A percentile compares a stretch with the other conserved stretches of the same genome.
Evolutionary conservation across 768 basidiomycete species (phyloP).

Genomic region (Saitozyma podzolica): DNA sequence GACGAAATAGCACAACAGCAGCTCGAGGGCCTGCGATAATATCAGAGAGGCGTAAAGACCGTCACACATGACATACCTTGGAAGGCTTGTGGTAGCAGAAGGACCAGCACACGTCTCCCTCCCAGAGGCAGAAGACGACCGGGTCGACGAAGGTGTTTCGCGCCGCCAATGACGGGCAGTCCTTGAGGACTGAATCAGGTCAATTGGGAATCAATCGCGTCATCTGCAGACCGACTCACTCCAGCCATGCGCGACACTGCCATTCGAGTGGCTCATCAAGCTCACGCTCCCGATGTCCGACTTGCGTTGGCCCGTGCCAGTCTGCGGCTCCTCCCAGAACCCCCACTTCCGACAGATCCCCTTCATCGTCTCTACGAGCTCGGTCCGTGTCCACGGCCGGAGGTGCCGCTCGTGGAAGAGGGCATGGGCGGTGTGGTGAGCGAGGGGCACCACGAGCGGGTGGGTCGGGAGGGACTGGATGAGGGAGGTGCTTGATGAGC

Average conservation of each 20-base stretch:
- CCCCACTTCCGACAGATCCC: too few relatives aligned
- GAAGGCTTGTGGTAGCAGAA: slow-evolving; percentile 74
- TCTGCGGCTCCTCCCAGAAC: slow-evolving; percentile 58
- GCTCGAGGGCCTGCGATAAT: slow-evolving; percentile 64
- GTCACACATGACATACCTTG: slow-evolving; percentile 58
- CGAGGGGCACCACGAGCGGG: slow-evolving; percentile 76
- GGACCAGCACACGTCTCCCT: slow-evolving; percentile 89
- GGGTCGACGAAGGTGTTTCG: too few relatives aligned
- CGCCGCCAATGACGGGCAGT: slow-evolving; percentile 64
- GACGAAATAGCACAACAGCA: slow-evolving; percentile 83
- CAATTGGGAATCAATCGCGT: not conserved
- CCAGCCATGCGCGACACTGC: slow-evolving; percentile 54
- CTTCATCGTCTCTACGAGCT: slow-evolving; percentile 60
- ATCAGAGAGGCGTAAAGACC: slow-evolving; percentile 56
- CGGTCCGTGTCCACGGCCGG: slow-evolving; percentile 65
- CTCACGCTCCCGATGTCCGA: slow-evolving; percentile 61
- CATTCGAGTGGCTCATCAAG: slow-evolving; percentile 85
- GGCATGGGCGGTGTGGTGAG: slow-evolving; percentile 83
- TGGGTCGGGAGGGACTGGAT: slow-evolving; percentile 60
- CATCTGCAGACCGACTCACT: not conserved
- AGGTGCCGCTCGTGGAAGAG: slow-evolving; percentile 76
- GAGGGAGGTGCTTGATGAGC: slow-evolving; percentile 53
- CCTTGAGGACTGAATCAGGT: slow-evolving; percentile 63
- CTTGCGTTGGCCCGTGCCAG: not conserved
- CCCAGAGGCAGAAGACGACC: slow-evolving; percentile 84